Evolutionary conservation across 2,329 filamentous ascomycete species (phyloP).

Genomic region (Berkeleyomyces rouxiae): DNA sequence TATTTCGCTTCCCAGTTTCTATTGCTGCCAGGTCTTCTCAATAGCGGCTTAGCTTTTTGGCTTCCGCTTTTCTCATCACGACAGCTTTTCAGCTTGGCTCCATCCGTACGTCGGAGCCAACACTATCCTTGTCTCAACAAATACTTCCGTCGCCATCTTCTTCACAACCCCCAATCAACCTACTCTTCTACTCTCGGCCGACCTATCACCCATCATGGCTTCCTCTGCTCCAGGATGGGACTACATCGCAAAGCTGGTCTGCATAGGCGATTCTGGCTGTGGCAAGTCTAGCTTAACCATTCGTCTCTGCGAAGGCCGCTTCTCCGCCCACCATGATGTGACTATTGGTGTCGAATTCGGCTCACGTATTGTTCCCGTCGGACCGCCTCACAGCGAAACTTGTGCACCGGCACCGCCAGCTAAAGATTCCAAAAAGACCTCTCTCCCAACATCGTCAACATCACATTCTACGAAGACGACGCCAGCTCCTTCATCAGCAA

Average conservation of each 20-base stretch:
- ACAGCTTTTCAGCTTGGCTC: not conserved
- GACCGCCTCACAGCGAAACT: constrained; percentile 51
- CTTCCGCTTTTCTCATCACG: not conserved
- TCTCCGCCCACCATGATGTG: constrained; percentile 86
- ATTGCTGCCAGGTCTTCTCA: not conserved
- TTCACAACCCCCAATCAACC: not conserved
- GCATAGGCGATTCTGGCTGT: constrained; percentile 89
- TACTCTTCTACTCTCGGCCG: not conserved
- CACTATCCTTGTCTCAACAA: not conserved
- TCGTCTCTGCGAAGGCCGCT: constrained; percentile 89
- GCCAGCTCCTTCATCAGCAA: not conserved
- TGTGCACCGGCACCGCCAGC: constrained; percentile 15
- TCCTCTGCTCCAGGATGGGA: constrained; percentile 61
- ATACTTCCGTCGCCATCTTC: not conserved
- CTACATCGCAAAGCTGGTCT: constrained; percentile 97
- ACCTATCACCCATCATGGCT: constrained; percentile 1
- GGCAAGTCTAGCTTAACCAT: constrained; percentile 92
- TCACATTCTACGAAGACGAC: constrained; percentile 16
- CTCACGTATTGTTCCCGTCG: constrained; percentile 79
- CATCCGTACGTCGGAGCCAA: not conserved
- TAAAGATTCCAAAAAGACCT: constrained; percentile 8
- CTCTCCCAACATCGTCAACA: constrained; percentile 10
- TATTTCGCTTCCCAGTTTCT: too few relatives aligned
- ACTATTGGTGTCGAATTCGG: constrained; percentile 96
- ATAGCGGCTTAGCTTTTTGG: not conserved